A percentile compares a stretch with the other conserved stretches of the same genome.
Conservation (phyloP, 2,329 filamentous ascomycete genomes). For the Calcarisporium arbuscula region DNA sequence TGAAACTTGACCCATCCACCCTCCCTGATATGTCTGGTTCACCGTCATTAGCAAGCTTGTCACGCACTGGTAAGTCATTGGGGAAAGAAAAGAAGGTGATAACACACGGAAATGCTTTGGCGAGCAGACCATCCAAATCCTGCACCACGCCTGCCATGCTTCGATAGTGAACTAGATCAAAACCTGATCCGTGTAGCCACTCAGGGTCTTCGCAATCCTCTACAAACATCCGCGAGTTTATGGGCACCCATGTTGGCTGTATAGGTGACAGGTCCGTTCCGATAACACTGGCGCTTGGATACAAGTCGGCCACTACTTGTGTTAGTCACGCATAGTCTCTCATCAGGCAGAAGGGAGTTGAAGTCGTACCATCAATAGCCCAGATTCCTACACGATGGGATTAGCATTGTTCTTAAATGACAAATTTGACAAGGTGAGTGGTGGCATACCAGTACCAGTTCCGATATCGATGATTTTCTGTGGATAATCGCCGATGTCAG, state of each 20-base stretch:
- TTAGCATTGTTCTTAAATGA: constrained; percentile 7
- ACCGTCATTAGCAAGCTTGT: constrained; percentile 5
- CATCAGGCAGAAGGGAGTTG: neutral
- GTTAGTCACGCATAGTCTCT: constrained; percentile 1
- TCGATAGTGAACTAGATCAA: constrained; percentile 50
- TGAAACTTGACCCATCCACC: constrained; percentile 49
- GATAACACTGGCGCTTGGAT: constrained; percentile 32
- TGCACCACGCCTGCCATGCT: constrained; percentile 43
- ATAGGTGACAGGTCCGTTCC: constrained; percentile 40
- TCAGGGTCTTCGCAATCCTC: constrained; percentile 54
- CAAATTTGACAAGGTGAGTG: neutral
- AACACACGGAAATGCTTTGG: constrained; percentile 26
- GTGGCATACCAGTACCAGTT: constrained; percentile 37
- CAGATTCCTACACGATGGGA: constrained; percentile 42
- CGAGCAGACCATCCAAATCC: constrained; percentile 43
- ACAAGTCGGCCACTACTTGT: constrained; percentile 31
- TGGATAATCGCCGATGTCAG: constrained; percentile 32
- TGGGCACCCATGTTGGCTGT: constrained; percentile 44
- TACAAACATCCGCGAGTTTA: constrained; percentile 56
- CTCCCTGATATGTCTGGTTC: constrained; percentile 30
- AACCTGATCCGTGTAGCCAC: constrained; percentile 47
- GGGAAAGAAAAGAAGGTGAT: neutral
- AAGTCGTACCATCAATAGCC: constrained; percentile 40
- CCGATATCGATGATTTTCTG: constrained; percentile 41
- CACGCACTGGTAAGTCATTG: too few species aligned